phyloP scores from a whole-genome alignment of 2,329 filamentous ascomycete species.

The Blastomyces silverae region DNA sequence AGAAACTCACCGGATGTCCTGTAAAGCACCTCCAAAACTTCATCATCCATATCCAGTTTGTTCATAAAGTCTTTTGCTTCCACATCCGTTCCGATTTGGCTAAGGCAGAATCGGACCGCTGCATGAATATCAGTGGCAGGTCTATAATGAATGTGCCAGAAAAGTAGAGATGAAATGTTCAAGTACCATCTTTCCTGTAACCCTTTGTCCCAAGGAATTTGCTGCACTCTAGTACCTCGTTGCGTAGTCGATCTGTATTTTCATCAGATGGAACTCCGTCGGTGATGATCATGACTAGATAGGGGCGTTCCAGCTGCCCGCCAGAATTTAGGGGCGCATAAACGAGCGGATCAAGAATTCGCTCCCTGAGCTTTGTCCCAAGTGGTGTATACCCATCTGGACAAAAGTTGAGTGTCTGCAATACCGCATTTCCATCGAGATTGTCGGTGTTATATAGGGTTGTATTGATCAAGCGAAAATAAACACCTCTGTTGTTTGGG shows the following conservation, averaged over 20 bases:
- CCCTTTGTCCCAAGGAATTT: background rate
- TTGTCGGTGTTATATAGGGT: background rate
- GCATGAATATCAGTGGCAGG: background rate
- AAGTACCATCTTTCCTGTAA: slow-evolving; percentile 1
- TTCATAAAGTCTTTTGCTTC: slow-evolving; percentile 2
- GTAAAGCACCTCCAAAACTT: background rate
- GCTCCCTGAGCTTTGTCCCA: background rate
- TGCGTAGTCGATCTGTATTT: background rate
- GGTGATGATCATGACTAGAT: background rate
- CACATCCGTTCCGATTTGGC: background rate
- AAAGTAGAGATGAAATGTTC: background rate
- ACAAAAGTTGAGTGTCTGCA: background rate
- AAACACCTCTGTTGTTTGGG: slow-evolving; percentile 3
- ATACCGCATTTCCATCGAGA: background rate
- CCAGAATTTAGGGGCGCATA: background rate
- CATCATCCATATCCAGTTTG: background rate
- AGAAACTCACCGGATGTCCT: background rate
- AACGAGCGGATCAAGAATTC: background rate
- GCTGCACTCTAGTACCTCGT: background rate
- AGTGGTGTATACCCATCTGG: background rate
- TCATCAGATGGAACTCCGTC: background rate
- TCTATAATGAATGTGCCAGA: too few species aligned
- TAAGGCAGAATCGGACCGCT: slow-evolving; percentile 6
- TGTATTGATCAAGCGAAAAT: slow-evolving; percentile 3
- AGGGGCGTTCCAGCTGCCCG: background rate